phyloP scores from a whole-genome alignment of 129 eudicot species.

The Lactuca sativa region DNA sequence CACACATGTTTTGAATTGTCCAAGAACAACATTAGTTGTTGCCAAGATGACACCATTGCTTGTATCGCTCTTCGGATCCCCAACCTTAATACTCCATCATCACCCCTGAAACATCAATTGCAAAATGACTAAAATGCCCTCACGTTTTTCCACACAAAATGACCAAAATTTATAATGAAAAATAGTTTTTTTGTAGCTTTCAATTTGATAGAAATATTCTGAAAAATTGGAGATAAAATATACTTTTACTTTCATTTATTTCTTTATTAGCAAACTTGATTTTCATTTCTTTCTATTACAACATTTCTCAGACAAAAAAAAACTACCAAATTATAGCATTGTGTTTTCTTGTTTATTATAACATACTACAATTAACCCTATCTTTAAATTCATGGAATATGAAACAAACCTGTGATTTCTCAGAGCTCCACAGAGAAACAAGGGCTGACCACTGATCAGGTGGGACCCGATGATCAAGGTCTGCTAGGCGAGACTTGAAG shows the following conservation, averaged over 20 bases:
- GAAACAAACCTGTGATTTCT: slow-evolving; percentile 35
- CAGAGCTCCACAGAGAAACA: slow-evolving; percentile 49
- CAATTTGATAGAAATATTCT: slow-evolving; percentile 46
- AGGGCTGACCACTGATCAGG: slow-evolving; percentile 60
- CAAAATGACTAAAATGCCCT: slow-evolving; percentile 12
- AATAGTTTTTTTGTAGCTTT: no score
- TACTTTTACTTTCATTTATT: no score
- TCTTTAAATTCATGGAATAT: not conserved
- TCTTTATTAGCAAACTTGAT: no score
- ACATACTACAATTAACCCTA: no score
- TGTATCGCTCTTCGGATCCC: slow-evolving; percentile 84
- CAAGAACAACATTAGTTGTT: slow-evolving; percentile 93
- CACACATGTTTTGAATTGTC: slow-evolving; percentile 97
- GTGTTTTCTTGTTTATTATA: no score
- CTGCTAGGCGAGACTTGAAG: slow-evolving; percentile 52
- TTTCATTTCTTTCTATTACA: no score
- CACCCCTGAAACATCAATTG: slow-evolving; percentile 47
- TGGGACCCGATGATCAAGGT: slow-evolving; percentile 55
- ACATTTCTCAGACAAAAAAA: no score
- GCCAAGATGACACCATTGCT: slow-evolving; percentile 69
- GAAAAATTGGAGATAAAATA: not conserved
- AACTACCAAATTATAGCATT: no score
- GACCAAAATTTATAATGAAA: no score
- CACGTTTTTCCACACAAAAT: not conserved
- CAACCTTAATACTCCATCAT: slow-evolving; percentile 86